phyloP scores from a whole-genome alignment of 2,329 filamentous ascomycete species.

The Phoma herbarum region DNA sequence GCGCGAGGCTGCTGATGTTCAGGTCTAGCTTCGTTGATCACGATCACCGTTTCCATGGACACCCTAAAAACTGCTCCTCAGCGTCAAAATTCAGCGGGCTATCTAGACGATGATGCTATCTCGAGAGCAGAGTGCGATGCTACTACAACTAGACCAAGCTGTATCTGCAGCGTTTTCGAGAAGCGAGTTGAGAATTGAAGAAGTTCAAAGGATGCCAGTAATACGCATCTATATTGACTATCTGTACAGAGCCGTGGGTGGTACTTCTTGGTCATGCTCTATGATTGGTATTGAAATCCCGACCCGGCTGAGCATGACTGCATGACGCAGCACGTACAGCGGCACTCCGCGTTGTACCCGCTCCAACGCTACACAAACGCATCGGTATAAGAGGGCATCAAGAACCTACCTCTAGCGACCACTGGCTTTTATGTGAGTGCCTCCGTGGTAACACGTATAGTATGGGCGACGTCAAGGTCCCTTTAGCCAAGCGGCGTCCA shows the following conservation, averaged over 20 bases:
- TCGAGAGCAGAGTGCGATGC: background rate
- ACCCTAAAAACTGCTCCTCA: background rate
- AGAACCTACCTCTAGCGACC: no score
- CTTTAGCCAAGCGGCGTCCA: background rate
- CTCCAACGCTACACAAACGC: background rate
- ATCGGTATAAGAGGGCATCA: background rate
- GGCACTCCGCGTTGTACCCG: constrained; percentile 6
- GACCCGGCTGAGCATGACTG: background rate
- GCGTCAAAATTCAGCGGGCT: background rate
- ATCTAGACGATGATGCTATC: background rate
- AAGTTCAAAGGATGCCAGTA: no score
- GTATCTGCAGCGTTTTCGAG: no score
- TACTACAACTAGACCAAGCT: background rate
- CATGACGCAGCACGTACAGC: background rate
- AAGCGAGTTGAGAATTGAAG: no score
- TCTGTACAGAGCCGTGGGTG: background rate
- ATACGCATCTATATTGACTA: no score
- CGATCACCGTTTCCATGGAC: background rate
- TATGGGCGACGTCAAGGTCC: background rate
- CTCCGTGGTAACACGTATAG: background rate
- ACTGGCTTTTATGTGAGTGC: background rate
- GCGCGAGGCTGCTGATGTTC: background rate
- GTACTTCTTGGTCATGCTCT: background rate
- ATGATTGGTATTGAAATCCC: background rate
- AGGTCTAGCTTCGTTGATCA: background rate